Evolutionary conservation across 805 yeast genomes (phyloP), one percentile per base, ranked within the genome.

Genomic region (Ogataea chonburiensis): DNA sequence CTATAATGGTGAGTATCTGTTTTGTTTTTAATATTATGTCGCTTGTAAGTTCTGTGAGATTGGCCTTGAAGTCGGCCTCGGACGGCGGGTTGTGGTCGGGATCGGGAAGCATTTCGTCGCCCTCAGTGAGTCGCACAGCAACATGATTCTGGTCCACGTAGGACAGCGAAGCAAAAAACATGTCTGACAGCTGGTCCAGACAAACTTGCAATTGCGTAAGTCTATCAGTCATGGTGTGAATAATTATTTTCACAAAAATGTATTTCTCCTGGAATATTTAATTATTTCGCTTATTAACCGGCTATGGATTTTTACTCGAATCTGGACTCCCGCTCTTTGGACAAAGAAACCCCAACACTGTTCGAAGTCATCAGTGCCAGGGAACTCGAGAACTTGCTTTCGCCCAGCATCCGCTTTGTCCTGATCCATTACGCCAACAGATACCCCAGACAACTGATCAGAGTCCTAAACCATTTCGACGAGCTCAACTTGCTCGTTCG

Each of bases 191-290:
- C 55, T 76, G 70, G 58, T 89, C 98, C 23, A 89, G 67, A 50
- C 96, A 86, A 28, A 85, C 73, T 53, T 89, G 98, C 16, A 89
- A 71, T 57, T 89, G 98, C 2, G 96, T 86, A 23, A 89, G 67
- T 54, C 96, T 70, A 61, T 89, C 98, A 0, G 95, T 71, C 94
- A 85, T 81, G 17, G 25, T 18, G 12, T 5, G 24, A 13, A 21
- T 28, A 15, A 18, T 12, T 26, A 31, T 12, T 23, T 23, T 19
- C 22, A 19, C 9, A 19, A 19, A 19, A n/a, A n/a, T n/a, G n/a
- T 19, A 19, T 19, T 19, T 19, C 22, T 19, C 22, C 22, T n/a
- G n/a, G n/a, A n/a, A n/a, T 15, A 22, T 20, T 24, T 22, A 17
- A 28, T 20, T 12, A 22, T 11, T n/a, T 18, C 35, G 34, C 28